Conservation (phyloP, 257 asterid species). For the Sherardia arvensis region DNA sequence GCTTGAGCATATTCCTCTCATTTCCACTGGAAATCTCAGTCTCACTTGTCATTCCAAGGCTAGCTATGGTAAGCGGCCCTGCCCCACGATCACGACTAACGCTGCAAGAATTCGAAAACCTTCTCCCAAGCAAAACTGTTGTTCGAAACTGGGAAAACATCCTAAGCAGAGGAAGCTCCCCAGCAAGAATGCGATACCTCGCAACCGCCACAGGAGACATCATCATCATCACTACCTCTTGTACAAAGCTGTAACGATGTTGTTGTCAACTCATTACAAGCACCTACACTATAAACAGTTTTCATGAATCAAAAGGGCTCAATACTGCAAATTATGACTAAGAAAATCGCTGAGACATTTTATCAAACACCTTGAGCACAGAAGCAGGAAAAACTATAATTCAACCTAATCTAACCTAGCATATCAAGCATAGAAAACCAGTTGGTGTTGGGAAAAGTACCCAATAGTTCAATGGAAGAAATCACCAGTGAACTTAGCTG, state of each 20-base stretch:
- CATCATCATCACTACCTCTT: conserved; percentile 7
- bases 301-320: not conserved
- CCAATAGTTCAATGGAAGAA: not conserved
- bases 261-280: conserved; percentile 11
- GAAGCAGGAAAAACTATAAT: not conserved
- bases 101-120: not conserved
- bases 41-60: conserved; percentile 53
- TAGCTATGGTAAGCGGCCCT: conserved; percentile 57
- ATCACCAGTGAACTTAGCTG: not conserved
- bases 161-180: conserved; percentile 9
- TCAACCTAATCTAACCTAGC: not conserved
- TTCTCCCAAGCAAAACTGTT: not conserved
- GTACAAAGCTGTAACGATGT: not conserved
- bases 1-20: conserved; percentile 43
- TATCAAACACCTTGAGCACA: conserved; percentile 26
- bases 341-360: conserved; percentile 20
- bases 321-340: not conserved
- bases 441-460: not conserved
- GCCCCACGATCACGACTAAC: conserved; percentile 20
- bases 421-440: not conserved
- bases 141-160: conserved; percentile 9
- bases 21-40: conserved; percentile 21
- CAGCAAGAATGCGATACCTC: conserved; percentile 16
- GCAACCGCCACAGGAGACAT: conserved; percentile 37
- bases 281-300: not conserved